Base-by-base conservation (phyloP, 768 basidiomycete species). In the Coprinopsis sp. region DNA sequence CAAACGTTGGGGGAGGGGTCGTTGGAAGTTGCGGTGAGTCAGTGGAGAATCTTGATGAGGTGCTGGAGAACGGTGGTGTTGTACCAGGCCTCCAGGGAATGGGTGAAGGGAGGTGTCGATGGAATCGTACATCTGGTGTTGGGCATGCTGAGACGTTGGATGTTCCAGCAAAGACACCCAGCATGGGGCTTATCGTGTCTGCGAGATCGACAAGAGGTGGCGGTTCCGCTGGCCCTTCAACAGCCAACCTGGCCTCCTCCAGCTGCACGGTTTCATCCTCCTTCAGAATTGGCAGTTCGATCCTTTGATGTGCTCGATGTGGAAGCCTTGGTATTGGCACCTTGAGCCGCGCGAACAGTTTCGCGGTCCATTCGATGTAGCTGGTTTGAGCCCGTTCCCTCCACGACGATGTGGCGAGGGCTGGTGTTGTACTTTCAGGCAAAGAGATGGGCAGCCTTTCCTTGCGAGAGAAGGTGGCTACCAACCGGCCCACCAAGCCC, bases 1-100 rank as follows among this genome's bases (percentile, higher is more conserved):
- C 41, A 37, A 37, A 16, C 2, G 33, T 30, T 6, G 36, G 42
- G 19, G 48, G 42, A 14, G 48, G 41, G 6, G 42, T 46, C 13
- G 34, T 29, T 10, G 45, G 45, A 18, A 27, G 23, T 14, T 33
- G 14, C 19, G 19, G 31, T 5, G 48, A 36, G 21, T 23, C 33
- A 19, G 23, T 12, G 21, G 40, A 33, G 16, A 44, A 37, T 8
- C 30, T 33, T 7, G 47, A 42, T 11, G 42, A 24, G 12, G 40
- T 30, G 6, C 27, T 31, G 13, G 38, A 21, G 14, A 33, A 21
- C 2, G 40, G 42, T 3, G 48, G 40, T 4, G 48, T 44, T 14
- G 29, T 34, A 24, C 24, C 28, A 11, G 37, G 27, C 3, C 37
- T 24, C 10, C 31, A 19, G 33, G 7, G 48, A 37, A n/a, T 36